These are phyloP conservation scores for Penicillium coffeae DNA, from an alignment of 495 filamentous ascomycete genomes.

Conservation along the genomic window DNA sequence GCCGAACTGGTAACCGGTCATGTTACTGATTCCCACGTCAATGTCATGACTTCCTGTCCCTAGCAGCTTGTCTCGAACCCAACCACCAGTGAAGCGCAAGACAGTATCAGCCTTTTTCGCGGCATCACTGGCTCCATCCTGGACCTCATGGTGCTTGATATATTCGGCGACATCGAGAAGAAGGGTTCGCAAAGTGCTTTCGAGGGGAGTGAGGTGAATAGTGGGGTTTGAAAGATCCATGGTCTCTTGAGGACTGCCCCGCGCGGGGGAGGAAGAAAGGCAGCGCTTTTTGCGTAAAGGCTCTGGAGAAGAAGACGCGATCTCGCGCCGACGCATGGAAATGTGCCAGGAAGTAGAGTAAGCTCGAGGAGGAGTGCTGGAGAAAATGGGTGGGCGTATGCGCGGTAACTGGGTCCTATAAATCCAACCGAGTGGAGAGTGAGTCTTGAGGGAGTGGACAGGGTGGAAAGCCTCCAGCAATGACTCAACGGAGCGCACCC, in stretches of 20 bases:
- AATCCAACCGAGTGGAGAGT: constrained; percentile 15
- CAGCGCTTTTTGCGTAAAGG: constrained; percentile 34
- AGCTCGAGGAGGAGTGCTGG: constrained; percentile 6
- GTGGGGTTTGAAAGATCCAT: constrained; percentile 31
- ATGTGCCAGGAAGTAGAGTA: constrained; percentile 6
- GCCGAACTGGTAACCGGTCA: constrained; percentile 86
- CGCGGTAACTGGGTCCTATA: constrained; percentile 8
- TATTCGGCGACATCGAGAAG: constrained; percentile 71
- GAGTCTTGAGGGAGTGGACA: constrained; percentile 5
- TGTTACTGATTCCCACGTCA: constrained; percentile 88
- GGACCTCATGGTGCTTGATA: constrained; percentile 52
- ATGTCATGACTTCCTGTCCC: constrained; percentile 81
- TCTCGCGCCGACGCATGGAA: constrained; percentile 31
- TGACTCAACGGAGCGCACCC: constrained; percentile 11
- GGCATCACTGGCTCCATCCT: constrained; percentile 5
- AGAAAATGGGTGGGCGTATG: constrained; percentile 10
- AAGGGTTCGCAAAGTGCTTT: constrained; percentile 63
- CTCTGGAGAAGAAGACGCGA: constrained; percentile 16
- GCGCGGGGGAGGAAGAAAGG: constrained; percentile 19
- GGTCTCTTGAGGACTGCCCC: constrained; percentile 8
- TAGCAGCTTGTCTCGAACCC: constrained; percentile 96
- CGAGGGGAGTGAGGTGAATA: constrained; percentile 61
- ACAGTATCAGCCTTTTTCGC: constrained; percentile 26
- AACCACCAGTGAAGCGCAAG: constrained; percentile 92
- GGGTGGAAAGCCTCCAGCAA: constrained; percentile 17